Conservation (phyloP, 768 basidiomycete genomes). For the Xerocomus spinulosus region DNA sequence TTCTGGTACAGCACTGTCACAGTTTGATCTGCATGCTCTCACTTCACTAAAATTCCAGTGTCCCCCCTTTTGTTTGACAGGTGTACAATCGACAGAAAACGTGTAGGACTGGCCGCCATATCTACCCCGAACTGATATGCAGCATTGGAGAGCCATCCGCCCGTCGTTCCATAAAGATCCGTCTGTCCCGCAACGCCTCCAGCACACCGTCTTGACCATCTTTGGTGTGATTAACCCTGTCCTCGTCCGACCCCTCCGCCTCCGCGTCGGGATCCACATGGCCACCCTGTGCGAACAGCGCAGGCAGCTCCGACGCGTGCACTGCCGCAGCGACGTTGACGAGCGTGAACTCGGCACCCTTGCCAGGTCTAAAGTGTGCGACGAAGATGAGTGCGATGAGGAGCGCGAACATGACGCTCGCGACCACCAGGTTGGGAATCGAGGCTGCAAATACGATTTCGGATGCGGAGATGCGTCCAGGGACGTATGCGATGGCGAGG, state of each 20-base stretch:
- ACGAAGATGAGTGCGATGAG: slow-evolving; percentile 18
- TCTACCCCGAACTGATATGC: slow-evolving; percentile 11
- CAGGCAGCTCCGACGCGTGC: slow-evolving; percentile 24
- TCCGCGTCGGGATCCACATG: not conserved
- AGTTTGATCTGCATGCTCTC: no score
- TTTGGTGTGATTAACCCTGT: not conserved
- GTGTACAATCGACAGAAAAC: no score
- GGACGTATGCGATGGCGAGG: slow-evolving; percentile 27
- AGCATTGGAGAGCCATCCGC: slow-evolving; percentile 17
- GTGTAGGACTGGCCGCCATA: no score
- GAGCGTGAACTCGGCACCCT: slow-evolving; percentile 23
- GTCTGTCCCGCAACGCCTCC: slow-evolving; percentile 5
- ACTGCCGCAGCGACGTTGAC: slow-evolving; percentile 19
- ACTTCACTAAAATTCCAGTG: no score
- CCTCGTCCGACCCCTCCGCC: not conserved
- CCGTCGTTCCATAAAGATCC: slow-evolving; percentile 15
- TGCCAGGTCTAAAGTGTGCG: slow-evolving; percentile 21
- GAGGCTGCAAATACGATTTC: slow-evolving; percentile 24
- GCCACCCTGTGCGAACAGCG: slow-evolving; percentile 9
- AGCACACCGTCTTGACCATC: not conserved
- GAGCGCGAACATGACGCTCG: slow-evolving; percentile 23
- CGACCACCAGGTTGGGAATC: slow-evolving; percentile 24
- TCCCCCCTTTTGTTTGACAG: no score
- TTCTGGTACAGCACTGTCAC: no score
- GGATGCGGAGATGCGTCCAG: slow-evolving; percentile 20